These are phyloP conservation scores for Heritiera fomes DNA, from an alignment of 345 rosid genomes.

Conservation along the genomic window DNA sequence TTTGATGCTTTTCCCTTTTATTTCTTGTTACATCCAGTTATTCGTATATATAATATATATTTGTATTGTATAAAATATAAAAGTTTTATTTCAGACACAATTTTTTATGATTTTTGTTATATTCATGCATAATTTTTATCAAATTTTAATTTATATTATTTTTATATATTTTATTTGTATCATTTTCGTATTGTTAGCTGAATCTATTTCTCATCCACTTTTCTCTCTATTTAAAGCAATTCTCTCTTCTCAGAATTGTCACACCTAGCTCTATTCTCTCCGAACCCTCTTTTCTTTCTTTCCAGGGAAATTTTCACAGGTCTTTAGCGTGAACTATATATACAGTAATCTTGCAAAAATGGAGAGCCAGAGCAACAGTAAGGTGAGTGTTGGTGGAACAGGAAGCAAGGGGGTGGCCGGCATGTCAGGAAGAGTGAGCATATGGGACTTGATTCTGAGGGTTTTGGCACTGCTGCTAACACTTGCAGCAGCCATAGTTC, in stretches of 20 bases:
- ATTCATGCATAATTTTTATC: no score
- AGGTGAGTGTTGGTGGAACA: neutral
- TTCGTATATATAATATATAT: no score
- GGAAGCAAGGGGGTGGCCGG: neutral
- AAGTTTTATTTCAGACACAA: no score
- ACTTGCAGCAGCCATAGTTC: slow-evolving; percentile 40
- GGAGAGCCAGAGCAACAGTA: slow-evolving; percentile 17
- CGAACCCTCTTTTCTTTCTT: neutral
- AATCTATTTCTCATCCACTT: neutral
- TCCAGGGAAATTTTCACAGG: neutral
- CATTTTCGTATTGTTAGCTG: no score
- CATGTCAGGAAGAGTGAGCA: neutral
- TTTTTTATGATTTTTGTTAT: no score
- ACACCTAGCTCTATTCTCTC: neutral
- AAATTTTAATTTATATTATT: no score
- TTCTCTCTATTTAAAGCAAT: neutral
- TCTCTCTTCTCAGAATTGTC: neutral
- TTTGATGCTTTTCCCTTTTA: no score
- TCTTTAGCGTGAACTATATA: no score
- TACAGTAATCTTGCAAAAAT: neutral
- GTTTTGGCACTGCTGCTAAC: slow-evolving; percentile 41
- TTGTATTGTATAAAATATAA: no score
- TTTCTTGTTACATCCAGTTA: no score
- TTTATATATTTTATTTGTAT: no score
- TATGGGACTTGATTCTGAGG: slow-evolving; percentile 34